Evolutionary conservation across 1,139 yeast species (phyloP).

Genomic region (Kurtzmaniella quercitrusa): DNA sequence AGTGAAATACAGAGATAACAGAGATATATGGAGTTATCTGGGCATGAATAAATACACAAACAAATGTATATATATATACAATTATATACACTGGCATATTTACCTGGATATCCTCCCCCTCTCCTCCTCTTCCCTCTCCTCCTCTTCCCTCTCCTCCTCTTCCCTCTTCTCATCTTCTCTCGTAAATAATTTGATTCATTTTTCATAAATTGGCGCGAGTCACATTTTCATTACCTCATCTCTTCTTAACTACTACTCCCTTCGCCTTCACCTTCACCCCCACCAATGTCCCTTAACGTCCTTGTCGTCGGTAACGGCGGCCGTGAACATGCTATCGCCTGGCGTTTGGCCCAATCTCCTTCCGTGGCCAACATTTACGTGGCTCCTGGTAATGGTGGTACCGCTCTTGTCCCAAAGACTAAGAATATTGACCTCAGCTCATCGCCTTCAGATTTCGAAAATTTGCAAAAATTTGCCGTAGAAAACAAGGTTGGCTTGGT

Average conservation of each 20-base stretch:
- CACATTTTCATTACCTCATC: not conserved
- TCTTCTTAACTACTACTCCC: not conserved
- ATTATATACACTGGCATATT: no score
- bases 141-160: not conserved
- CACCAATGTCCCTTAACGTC: constrained; percentile 47
- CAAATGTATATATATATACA: no score
- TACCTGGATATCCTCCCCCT: no score
- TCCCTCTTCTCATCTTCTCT: not conserved
- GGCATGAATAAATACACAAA: no score
- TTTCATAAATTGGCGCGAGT: not conserved
- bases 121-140: not conserved
- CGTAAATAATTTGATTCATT: not conserved
- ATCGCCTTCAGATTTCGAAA: constrained; percentile 53
- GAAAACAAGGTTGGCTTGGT: constrained; percentile 68
- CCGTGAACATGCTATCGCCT: constrained; percentile 95
- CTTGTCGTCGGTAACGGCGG: constrained; percentile 97
- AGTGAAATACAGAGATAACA: no score
- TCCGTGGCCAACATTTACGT: constrained; percentile 72
- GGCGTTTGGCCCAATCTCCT: constrained; percentile 83
- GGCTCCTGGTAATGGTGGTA: constrained; percentile 98
- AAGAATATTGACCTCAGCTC: constrained; percentile 66
- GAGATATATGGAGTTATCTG: no score
- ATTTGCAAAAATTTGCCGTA: constrained; percentile 66
- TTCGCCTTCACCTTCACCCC: no score
- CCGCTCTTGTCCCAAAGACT: constrained; percentile 56